Conservation (phyloP, 345 rosid species). For the Eucalyptus sp. region DNA sequence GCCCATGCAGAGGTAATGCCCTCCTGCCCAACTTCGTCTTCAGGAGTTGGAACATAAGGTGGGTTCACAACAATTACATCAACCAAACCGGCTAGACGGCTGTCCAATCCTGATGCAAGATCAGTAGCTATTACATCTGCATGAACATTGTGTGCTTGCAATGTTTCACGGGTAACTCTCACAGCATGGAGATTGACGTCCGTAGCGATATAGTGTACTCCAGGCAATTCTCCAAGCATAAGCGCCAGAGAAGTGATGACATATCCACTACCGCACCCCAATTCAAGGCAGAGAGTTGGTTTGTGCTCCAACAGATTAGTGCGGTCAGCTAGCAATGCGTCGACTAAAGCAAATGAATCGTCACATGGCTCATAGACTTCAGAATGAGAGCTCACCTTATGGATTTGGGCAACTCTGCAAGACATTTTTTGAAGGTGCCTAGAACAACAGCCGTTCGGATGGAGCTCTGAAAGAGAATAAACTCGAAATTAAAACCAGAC, state of each 20-base stretch:
- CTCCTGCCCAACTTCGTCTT: conserved; percentile 52
- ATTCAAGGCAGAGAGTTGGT: conserved; percentile 63
- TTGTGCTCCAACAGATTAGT: conserved; percentile 39
- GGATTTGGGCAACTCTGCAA: conserved; percentile 49
- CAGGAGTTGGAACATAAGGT: conserved; percentile 94
- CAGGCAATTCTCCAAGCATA: conserved; percentile 31
- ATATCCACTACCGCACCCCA: conserved; percentile 85
- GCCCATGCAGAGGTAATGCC: conserved; percentile 81
- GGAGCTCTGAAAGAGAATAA: neutral
- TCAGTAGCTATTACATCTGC: conserved; percentile 54
- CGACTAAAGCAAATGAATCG: conserved; percentile 85
- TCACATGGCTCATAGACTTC: conserved; percentile 95
- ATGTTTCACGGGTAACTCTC: conserved; percentile 42
- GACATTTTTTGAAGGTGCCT: conserved; percentile 18
- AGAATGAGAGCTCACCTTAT: conserved; percentile 67
- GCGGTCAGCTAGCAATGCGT: conserved; percentile 69
- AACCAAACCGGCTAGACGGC: conserved; percentile 46
- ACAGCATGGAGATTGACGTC: conserved; percentile 60
- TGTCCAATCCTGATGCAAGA: conserved; percentile 62
- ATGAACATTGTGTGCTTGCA: conserved; percentile 55
- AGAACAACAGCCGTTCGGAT: neutral
- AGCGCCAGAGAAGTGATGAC: conserved; percentile 79
- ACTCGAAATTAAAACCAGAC: neutral
- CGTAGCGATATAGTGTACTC: conserved; percentile 45
- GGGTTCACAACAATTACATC: conserved; percentile 90